phyloP scores from a whole-genome alignment of 495 filamentous ascomycete genomes.

The Cladorrhinum samala region DNA sequence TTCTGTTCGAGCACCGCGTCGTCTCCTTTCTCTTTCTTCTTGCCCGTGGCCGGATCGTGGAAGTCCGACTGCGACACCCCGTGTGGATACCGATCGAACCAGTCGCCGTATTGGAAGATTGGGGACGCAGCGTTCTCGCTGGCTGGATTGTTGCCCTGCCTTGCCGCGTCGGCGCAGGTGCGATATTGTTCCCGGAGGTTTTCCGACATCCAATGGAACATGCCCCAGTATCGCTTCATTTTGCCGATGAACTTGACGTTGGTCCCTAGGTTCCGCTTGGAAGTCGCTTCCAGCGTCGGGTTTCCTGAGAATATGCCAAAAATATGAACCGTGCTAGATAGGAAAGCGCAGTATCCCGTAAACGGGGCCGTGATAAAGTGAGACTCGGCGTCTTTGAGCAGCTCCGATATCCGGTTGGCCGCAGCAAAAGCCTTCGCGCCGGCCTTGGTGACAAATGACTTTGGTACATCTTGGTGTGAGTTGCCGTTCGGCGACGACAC shows the following conservation, averaged over 20 bases:
- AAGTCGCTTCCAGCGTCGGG: conserved; percentile 61
- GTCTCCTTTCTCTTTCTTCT: conserved; percentile 66
- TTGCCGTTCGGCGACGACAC: conserved; percentile 64
- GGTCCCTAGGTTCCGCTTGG: conserved; percentile 79
- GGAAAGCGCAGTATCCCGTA: conserved; percentile 88
- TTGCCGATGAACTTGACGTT: conserved; percentile 87
- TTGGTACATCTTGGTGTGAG: conserved; percentile 69
- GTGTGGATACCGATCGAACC: conserved; percentile 93
- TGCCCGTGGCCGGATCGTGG: conserved; percentile 64
- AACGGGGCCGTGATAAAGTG: conserved; percentile 85
- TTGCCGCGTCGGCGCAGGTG: conserved; percentile 72
- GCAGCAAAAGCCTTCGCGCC: conserved; percentile 73
- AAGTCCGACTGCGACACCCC: conserved; percentile 80
- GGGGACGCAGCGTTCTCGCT: conserved; percentile 49
- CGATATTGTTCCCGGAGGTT: conserved; percentile 87
- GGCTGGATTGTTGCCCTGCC: conserved; percentile 43
- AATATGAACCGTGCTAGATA: conserved; percentile 87
- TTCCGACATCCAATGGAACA: conserved; percentile 94
- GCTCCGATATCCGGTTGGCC: conserved; percentile 80
- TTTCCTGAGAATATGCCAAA: conserved; percentile 83
- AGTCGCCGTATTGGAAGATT: conserved; percentile 96
- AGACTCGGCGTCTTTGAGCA: conserved; percentile 73
- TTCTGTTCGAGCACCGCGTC: conserved; percentile 80
- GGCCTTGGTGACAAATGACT: conserved; percentile 70
- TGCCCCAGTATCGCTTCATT: conserved; percentile 96